These are phyloP conservation scores for Chrysoporthe cubensis DNA, from an alignment of 2,329 filamentous ascomycete species.

Conservation along the genomic window DNA sequence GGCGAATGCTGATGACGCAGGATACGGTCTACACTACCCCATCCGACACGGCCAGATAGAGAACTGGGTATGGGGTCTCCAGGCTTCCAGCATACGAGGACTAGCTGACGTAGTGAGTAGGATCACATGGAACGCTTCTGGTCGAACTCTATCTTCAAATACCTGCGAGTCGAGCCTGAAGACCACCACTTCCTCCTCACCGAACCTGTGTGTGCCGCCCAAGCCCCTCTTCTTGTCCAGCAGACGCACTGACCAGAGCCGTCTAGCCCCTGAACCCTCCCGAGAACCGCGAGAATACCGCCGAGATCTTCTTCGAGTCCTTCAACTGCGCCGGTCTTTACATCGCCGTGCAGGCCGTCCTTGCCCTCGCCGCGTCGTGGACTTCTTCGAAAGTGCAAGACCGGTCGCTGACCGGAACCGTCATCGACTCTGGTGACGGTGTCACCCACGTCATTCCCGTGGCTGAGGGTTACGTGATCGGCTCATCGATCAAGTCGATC, in stretches of 20 bases:
- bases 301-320: slow-evolving; percentile 99
- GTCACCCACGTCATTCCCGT: slow-evolving; percentile 99
- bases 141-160: slow-evolving; percentile 99
- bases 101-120: slow-evolving; percentile 50
- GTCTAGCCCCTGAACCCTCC: slow-evolving; percentile 89
- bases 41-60: slow-evolving; percentile 98
- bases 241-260: slow-evolving; percentile 21
- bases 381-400: slow-evolving; percentile 98
- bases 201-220: slow-evolving; percentile 73
- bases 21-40: slow-evolving; percentile 96
- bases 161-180: slow-evolving; percentile 95
- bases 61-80: slow-evolving; percentile 76
- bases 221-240: background rate
- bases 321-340: slow-evolving; percentile 99
- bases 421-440: slow-evolving; percentile 98
- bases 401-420: slow-evolving; percentile 92
- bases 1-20: slow-evolving; percentile 45
- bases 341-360: slow-evolving; percentile 96
- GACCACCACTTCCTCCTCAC: slow-evolving; percentile 98
- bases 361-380: slow-evolving; percentile 96
- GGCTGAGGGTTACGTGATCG: slow-evolving; percentile 97
- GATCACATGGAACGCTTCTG: slow-evolving; percentile 99
- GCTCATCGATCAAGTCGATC: slow-evolving; percentile 98
- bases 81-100: background rate
- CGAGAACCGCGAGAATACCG: slow-evolving; percentile 98